Percentiles rank a stretch among this genome's conserved stretches.
Conservation (phyloP, 2,329 filamentous ascomycete species). For the Penicillium sp. region DNA sequence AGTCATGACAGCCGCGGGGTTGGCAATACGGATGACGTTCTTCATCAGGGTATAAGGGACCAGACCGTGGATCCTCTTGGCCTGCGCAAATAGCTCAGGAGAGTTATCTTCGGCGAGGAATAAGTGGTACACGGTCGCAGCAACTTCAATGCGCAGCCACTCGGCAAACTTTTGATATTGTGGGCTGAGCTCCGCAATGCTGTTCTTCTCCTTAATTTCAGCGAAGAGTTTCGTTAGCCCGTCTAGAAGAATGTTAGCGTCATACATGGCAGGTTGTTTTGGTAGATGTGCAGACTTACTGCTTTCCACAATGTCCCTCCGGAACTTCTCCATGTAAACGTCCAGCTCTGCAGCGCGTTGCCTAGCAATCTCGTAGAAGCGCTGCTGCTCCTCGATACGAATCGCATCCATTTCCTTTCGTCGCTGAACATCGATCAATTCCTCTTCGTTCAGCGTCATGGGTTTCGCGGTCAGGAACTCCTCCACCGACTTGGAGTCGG, state of each 20-base stretch:
- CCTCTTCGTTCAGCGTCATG: conserved; percentile 71
- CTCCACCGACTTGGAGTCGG: conserved; percentile 73
- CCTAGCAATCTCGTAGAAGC: conserved; percentile 92
- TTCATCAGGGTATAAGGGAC: conserved; percentile 91
- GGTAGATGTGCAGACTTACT: conserved; percentile 50
- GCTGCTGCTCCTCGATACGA: conserved; percentile 83
- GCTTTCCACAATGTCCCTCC: conserved; percentile 62
- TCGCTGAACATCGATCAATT: conserved; percentile 71
- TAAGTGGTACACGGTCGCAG: conserved; percentile 91
- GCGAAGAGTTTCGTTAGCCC: conserved; percentile 87
- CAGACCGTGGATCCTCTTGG: conserved; percentile 87
- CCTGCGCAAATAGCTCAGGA: conserved; percentile 88
- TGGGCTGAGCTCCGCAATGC: conserved; percentile 79
- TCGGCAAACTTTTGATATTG: conserved; percentile 98
- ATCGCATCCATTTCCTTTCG: conserved; percentile 80
- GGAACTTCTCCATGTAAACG: conserved; percentile 88
- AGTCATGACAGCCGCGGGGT: conserved; percentile 96
- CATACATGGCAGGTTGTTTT: background rate
- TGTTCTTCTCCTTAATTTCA: conserved; percentile 86
- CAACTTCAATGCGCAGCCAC: conserved; percentile 95
- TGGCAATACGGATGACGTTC: conserved; percentile 93
- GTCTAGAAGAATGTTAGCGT: conserved; percentile 45
- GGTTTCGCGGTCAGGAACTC: conserved; percentile 75
- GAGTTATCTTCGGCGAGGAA: conserved; percentile 98
- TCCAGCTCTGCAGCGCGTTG: conserved; percentile 87